Evolutionary conservation across 805 yeast species (phyloP).

Genomic region (Metschnikowia lochheadii): DNA sequence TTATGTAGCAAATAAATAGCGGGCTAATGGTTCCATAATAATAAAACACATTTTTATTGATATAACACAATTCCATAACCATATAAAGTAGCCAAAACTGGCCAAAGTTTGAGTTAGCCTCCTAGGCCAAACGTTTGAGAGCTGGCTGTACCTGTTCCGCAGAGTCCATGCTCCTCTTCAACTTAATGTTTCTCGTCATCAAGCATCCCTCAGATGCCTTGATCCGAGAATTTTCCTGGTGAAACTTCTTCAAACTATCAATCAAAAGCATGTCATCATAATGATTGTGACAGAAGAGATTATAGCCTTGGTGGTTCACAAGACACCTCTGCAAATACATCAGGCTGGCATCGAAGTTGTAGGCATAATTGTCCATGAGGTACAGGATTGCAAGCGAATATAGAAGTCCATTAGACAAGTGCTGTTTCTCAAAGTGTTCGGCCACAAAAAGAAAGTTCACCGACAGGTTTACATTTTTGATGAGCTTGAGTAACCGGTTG

Average conservation of each 20-base stretch:
- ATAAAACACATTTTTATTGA: not conserved
- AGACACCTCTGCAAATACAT: conserved; percentile 21
- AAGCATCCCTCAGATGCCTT: conserved; percentile 25
- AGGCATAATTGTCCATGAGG: conserved; percentile 39
- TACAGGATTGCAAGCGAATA: conserved; percentile 31
- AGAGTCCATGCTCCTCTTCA: conserved; percentile 22
- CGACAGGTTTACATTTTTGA: conserved; percentile 28
- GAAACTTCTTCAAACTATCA: conserved; percentile 38
- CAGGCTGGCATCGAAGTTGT: conserved; percentile 29
- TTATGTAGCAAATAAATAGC: too few species aligned
- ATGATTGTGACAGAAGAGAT: conserved; percentile 24
- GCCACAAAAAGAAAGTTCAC: conserved; percentile 33
- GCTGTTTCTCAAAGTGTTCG: conserved; percentile 23
- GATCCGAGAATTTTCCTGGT: conserved; percentile 29
- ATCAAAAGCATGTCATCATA: conserved; percentile 38
- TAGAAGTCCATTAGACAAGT: conserved; percentile 23
- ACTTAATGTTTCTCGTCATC: conserved; percentile 25
- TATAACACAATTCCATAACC: not conserved
- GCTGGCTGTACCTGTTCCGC: conserved; percentile 6
- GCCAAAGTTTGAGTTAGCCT: not conserved
- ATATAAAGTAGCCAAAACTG: not conserved
- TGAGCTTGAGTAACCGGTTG: conserved; percentile 32
- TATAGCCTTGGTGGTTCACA: not conserved
- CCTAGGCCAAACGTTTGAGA: conserved; percentile 8
- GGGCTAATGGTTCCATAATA: not conserved